Evolutionary conservation across 202 grass and related monocot genomes (phyloP).

Genomic region (Hordeum pubiflorum): DNA sequence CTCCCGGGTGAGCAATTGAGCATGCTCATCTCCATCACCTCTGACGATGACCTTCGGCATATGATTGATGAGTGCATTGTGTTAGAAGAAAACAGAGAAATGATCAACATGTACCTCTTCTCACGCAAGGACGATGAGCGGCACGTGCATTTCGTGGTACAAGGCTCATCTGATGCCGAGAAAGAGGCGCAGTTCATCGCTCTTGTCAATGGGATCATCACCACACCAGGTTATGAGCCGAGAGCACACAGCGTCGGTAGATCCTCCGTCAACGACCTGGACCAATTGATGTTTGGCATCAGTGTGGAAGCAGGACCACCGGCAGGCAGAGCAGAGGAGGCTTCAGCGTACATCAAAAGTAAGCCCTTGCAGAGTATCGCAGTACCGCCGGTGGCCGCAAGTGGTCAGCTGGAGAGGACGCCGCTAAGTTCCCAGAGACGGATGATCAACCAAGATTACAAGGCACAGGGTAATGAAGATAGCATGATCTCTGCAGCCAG

Average conservation of each 20-base stretch:
- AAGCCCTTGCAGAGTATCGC: slow-evolving; percentile 8
- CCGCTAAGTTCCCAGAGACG: slow-evolving; percentile 4
- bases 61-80: slow-evolving; percentile 81
- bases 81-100: slow-evolving; percentile 34
- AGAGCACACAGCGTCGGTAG: slow-evolving; percentile 8
- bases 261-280: slow-evolving; percentile 25
- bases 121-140: slow-evolving; percentile 36
- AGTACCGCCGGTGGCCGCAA: not conserved
- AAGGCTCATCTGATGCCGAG: slow-evolving; percentile 30
- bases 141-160: slow-evolving; percentile 27
- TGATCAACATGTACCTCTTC: slow-evolving; percentile 77
- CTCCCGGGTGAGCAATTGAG: slow-evolving; percentile 64
- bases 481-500: slow-evolving; percentile 5
- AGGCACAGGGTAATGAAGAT: not conserved
- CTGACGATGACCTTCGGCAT: slow-evolving; percentile 63
- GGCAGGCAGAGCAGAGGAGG: not conserved
- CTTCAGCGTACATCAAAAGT: not conserved
- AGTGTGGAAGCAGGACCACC: not conserved
- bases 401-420: slow-evolving; percentile 10
- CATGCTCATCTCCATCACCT: slow-evolving; percentile 72
- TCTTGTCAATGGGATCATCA: slow-evolving; percentile 51
- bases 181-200: slow-evolving; percentile 52
- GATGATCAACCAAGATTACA: slow-evolving; percentile 25
- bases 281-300: slow-evolving; percentile 35
- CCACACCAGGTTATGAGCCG: not conserved